Evolutionary conservation across 768 basidiomycete genomes (phyloP).

Genomic region (Russula compacta): DNA sequence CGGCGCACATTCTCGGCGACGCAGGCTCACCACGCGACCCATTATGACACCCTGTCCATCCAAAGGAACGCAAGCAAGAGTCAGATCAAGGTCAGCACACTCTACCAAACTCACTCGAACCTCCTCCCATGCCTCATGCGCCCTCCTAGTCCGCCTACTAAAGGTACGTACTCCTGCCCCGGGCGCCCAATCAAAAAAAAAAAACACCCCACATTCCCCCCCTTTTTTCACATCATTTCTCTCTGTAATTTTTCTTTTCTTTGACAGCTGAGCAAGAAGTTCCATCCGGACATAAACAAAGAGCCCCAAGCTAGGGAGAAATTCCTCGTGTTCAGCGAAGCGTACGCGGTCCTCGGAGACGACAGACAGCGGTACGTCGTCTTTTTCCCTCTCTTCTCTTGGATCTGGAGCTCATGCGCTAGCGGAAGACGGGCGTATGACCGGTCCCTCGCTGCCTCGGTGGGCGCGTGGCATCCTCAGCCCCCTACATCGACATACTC

Average conservation of each 20-base stretch:
- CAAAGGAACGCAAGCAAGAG: constrained; percentile 28
- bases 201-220: not conserved
- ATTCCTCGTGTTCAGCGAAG: constrained; percentile 40
- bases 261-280: constrained; percentile 38
- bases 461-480: not conserved
- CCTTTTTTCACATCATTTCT: not conserved
- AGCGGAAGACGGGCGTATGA: constrained; percentile 29
- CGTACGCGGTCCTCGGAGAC: constrained; percentile 37
- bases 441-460: constrained; percentile 20
- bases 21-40: constrained; percentile 11
- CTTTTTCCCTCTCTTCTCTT: not conserved
- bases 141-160: constrained; percentile 29
- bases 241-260: not conserved
- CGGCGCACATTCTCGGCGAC: constrained; percentile 6
- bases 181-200: not conserved
- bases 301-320: constrained; percentile 32
- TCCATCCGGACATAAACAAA: constrained; percentile 37
- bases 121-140: not conserved
- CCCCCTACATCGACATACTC: constrained; percentile 7
- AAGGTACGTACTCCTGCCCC: constrained; percentile 23
- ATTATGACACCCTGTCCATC: constrained; percentile 31
- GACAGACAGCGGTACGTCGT: constrained; percentile 35
- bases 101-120: not conserved
- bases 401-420: not conserved
- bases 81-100: constrained; percentile 30